phyloP scores from a whole-genome alignment of 2,329 filamentous ascomycete genomes.

The Paraconiothyrium brasiliense region DNA sequence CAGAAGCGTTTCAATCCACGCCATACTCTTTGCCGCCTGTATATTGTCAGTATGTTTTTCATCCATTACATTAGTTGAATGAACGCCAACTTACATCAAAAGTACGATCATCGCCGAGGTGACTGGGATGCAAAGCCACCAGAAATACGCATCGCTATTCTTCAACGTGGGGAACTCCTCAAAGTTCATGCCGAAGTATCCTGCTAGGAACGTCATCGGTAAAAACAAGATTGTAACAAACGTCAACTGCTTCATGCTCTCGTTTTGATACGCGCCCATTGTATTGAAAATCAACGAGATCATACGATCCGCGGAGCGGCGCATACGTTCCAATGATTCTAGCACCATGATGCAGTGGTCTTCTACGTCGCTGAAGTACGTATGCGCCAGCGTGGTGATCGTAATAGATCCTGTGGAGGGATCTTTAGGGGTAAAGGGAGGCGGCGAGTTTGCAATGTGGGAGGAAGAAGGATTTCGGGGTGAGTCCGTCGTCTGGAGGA shows the following conservation, averaged over 20 bases:
- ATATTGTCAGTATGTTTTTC: conserved; percentile 18
- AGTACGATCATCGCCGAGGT: conserved; percentile 48
- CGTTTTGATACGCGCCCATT: conserved; percentile 87
- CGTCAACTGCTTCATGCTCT: conserved; percentile 91
- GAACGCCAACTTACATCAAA: conserved; percentile 29
- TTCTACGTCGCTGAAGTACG: conserved; percentile 88
- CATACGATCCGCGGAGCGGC: conserved; percentile 78
- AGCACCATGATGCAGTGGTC: conserved; percentile 89
- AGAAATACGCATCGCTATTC: conserved; percentile 64
- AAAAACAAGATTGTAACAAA: conserved; percentile 93
- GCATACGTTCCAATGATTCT: conserved; percentile 82
- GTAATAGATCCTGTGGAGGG: conserved; percentile 65
- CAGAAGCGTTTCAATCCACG: conserved; percentile 1
- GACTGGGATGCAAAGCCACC: conserved; percentile 56
- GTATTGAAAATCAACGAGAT: conserved; percentile 96
- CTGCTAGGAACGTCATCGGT: conserved; percentile 87
- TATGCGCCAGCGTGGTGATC: conserved; percentile 82
- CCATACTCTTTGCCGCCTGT: conserved; percentile 7
- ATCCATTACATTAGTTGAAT: conserved; percentile 25
- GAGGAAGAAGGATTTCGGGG: conserved; percentile 45
- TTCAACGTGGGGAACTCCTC: conserved; percentile 59
- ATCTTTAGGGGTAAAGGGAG: conserved; percentile 24
- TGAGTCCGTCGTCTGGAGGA: conserved; percentile 30
- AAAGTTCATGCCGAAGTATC: conserved; percentile 73
- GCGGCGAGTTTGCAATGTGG: conserved; percentile 43